phyloP scores from a whole-genome alignment of 345 rosid genomes.

The Rubroshorea leprosula region DNA sequence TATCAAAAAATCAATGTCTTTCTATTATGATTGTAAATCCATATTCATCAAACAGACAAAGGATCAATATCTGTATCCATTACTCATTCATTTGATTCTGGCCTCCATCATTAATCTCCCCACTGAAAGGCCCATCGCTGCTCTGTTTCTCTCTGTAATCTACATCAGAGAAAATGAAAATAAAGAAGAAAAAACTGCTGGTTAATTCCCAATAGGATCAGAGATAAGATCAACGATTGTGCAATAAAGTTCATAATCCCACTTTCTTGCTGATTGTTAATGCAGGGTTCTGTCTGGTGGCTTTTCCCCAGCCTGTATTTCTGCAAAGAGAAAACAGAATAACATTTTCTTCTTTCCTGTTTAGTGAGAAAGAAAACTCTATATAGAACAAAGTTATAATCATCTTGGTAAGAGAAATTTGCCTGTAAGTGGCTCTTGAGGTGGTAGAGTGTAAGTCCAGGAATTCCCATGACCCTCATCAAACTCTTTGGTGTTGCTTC shows the following conservation, averaged over 20 bases:
- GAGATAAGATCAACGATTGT: no score
- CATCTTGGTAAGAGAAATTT: no score
- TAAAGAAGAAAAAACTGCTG: no score
- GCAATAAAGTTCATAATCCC: no score
- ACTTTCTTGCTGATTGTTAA: constrained; percentile 35
- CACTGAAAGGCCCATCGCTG: no score
- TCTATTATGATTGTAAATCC: background rate
- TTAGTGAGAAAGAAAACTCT: no score
- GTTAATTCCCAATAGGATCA: no score
- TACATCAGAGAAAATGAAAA: constrained; percentile 17
- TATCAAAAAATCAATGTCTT: background rate
- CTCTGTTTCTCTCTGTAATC: constrained; percentile 44
- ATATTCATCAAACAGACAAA: constrained; percentile 9
- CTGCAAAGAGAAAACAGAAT: no score
- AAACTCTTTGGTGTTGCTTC: constrained; percentile 95
- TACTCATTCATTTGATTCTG: constrained; percentile 53
- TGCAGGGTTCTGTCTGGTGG: constrained; percentile 38
- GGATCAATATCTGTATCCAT: no score
- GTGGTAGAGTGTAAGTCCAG: constrained; percentile 91
- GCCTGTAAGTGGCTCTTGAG: constrained; percentile 93
- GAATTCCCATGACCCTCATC: constrained; percentile 76
- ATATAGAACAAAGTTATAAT: no score
- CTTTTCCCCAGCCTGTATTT: constrained; percentile 88
- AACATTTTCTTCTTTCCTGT: no score
- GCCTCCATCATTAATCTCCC: constrained; percentile 30